Evolutionary conservation across 306 rosid genomes (phyloP).

Genomic region (Cicer arietinum): DNA sequence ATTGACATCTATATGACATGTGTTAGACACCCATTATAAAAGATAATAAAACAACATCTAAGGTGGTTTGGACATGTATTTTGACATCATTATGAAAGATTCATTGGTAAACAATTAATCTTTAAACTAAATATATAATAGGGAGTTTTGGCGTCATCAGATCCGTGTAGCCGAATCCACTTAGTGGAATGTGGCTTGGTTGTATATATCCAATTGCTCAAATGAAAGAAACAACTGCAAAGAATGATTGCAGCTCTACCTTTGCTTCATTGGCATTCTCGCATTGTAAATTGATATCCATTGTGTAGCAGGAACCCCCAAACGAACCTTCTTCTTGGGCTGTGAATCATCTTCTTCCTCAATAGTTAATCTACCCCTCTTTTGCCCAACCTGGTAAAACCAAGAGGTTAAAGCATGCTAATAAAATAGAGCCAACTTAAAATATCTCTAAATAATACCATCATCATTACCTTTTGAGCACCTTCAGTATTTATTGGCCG

Average conservation of each 20-base stretch:
- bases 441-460: not conserved
- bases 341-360: slow-evolving; percentile 94
- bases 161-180: not conserved
- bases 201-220: not conserved
- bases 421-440: slow-evolving; percentile 37
- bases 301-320: slow-evolving; percentile 96
- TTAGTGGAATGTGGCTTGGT: not conserved
- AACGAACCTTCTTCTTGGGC: slow-evolving; percentile 90
- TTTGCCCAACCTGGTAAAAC: slow-evolving; percentile 87
- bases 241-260: slow-evolving; percentile 53
- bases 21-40: not conserved
- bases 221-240: slow-evolving; percentile 16
- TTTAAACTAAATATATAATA: slow-evolving; percentile 2
- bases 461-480: slow-evolving; percentile 79
- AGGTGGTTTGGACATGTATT: not conserved
- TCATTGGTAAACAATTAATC: not conserved
- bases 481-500: slow-evolving; percentile 94
- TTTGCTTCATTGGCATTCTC: slow-evolving; percentile 93
- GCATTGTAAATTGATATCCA: slow-evolving; percentile 98
- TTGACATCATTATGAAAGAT: not conserved
- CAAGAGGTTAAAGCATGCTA: slow-evolving; percentile 40
- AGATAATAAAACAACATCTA: not conserved
- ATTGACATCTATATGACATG: not conserved
- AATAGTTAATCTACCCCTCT: slow-evolving; percentile 80
- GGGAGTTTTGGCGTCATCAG: not conserved